These are phyloP conservation scores for Neoconidiobolus thromboides DNA, from an alignment of 371 early-diverging fungal genomes.

Conservation along the genomic window DNA sequence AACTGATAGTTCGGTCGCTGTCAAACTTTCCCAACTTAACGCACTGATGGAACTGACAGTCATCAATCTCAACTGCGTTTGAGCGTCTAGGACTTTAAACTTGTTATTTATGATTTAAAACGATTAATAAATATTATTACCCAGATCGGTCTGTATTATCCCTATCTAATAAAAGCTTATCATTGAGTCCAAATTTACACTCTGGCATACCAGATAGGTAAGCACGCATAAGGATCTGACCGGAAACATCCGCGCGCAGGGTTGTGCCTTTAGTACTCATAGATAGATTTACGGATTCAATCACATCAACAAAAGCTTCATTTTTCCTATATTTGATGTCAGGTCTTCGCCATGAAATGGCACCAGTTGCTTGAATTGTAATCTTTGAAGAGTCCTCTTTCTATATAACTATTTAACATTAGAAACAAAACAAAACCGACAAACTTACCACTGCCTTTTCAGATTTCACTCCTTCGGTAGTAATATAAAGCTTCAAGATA, in stretches of 20 bases:
- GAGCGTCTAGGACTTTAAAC: slow-evolving; percentile 19
- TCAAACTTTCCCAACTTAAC: slow-evolving; percentile 70
- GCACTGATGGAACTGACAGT: slow-evolving; percentile 85
- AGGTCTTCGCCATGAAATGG: slow-evolving; percentile 68
- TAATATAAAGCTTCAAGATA: slow-evolving; percentile 72
- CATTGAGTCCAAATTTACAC: slow-evolving; percentile 68
- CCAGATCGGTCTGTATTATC: slow-evolving; percentile 21
- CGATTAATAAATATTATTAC: not conserved
- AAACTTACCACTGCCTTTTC: slow-evolving; percentile 35
- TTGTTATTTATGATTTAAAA: not conserved
- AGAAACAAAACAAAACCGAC: not conserved
- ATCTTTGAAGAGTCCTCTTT: slow-evolving; percentile 53
- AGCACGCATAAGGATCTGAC: slow-evolving; percentile 57
- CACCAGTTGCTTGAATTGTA: slow-evolving; percentile 81
- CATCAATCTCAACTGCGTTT: slow-evolving; percentile 66
- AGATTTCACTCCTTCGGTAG: slow-evolving; percentile 67
- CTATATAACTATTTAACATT: slow-evolving; percentile 3
- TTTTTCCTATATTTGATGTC: slow-evolving; percentile 82
- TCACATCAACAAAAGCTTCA: slow-evolving; percentile 78
- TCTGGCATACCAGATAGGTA: slow-evolving; percentile 60
- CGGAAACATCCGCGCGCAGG: slow-evolving; percentile 58
- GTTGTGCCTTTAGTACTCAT: slow-evolving; percentile 62
- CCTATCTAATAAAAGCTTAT: slow-evolving; percentile 55
- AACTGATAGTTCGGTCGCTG: slow-evolving; percentile 60
- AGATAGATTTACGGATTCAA: slow-evolving; percentile 70